phyloP scores from a whole-genome alignment of 352 stramenopile genomes.

The Sclerospora graminicola region DNA sequence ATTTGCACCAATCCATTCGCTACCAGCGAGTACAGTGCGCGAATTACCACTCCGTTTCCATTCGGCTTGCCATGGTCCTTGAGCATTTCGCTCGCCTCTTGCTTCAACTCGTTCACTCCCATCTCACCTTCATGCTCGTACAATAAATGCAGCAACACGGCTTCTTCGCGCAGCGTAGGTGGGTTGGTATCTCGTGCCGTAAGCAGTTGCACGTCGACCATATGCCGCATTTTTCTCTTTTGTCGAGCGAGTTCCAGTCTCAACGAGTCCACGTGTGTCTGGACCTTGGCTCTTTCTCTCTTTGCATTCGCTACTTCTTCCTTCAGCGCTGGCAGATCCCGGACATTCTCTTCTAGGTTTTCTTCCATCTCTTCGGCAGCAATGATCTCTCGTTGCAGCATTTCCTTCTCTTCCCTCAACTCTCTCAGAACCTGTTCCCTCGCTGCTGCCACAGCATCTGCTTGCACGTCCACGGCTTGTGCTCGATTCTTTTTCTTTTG shows the following conservation, averaged over 20 bases:
- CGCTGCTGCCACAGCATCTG: slow-evolving; percentile 8
- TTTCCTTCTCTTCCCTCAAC: slow-evolving; percentile 35
- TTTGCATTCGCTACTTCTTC: slow-evolving; percentile 23
- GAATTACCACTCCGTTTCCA: slow-evolving; percentile 33
- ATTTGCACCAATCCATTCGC: slow-evolving; percentile 64
- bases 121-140: slow-evolving; percentile 54
- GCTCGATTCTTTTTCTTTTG: slow-evolving; percentile 2
- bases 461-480: slow-evolving; percentile 10
- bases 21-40: slow-evolving; percentile 57
- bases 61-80: slow-evolving; percentile 31
- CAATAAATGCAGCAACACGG: slow-evolving; percentile 50
- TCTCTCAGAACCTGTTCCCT: slow-evolving; percentile 24
- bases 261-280: slow-evolving; percentile 28
- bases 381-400: slow-evolving; percentile 36
- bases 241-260: slow-evolving; percentile 28
- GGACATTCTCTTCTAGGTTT: slow-evolving; percentile 24
- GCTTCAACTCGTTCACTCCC: slow-evolving; percentile 52
- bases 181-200: slow-evolving; percentile 34
- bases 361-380: slow-evolving; percentile 29
- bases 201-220: slow-evolving; percentile 53
- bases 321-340: slow-evolving; percentile 27
- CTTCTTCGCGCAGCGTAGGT: slow-evolving; percentile 38
- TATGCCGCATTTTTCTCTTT: slow-evolving; percentile 56
- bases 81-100: slow-evolving; percentile 32
- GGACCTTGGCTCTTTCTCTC: slow-evolving; percentile 7